Base-by-base conservation (phyloP, 192 early-diverging fungal genomes). In the Chytriomyces confervae region DNA sequence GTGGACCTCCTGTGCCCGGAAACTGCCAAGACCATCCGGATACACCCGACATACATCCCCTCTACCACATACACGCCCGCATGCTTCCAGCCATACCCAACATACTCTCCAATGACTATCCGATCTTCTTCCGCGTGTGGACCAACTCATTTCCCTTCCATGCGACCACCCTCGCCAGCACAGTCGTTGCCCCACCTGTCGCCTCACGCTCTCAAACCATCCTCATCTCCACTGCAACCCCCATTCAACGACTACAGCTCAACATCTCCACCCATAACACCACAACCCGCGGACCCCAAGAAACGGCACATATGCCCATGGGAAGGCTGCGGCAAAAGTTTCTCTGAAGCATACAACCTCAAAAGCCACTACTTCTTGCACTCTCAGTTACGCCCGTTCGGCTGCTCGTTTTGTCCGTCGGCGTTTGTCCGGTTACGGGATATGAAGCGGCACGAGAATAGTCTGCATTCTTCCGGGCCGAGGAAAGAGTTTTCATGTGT, bases 341-440 rank as follows among this genome's bases (percentile, higher is more conserved):
- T 64, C 62, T 29, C 62, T 29, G 36, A 36, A 64, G 23, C 62
- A 13, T 64, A 64, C 23, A 64, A 64, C 24, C 62, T 64, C 5
- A 20, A 36, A 13, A 29, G 23, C 11, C 62, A 64, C 7, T 64
- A 64, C 5, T 36, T 20, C 24, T 36, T 29, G 36, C 62, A 64
- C 24, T 29, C 62, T 8, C 23, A 36, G 5, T 0, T 29, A 6
- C 13, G 62, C 11, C 62, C 62, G 9, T 64, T 64, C n/a, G 29
- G 20, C 0, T 64, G 62, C 24, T 13, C n/a, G 7, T 11, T 29
- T 11, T 64, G 62, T 64, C 2, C 62, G n/a, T 5, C 36, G 4
- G 13, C 20, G 4, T 64, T 64, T 64, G 62, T 64, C 6, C 62
- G 62, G 36, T 29, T 13, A 64, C 24, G 36, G 2, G 62, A 64